Evolutionary conservation across 1,139 yeast genomes (phyloP), one percentile per base, ranked within the genome.

Genomic region (Kodamaea sp.): DNA sequence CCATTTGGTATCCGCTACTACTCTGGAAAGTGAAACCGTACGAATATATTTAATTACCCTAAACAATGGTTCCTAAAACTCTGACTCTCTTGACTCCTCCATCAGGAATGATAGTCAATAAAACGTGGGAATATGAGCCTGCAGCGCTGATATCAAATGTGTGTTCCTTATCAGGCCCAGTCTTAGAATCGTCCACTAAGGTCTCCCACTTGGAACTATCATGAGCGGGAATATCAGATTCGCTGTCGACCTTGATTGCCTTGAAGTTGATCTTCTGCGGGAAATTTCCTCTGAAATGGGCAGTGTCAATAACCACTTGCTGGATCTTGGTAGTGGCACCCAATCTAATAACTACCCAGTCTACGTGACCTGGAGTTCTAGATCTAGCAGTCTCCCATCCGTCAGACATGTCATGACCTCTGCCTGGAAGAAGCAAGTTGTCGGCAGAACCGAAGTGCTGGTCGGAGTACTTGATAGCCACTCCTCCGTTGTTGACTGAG

Each of bases 301-400:
- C 96, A 13, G 97, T 92, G 59, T 92, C 97, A 22, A 90, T 76
- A 3, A 84, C 73, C 28, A 89, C 64, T 41, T 77, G 70, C 22
- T 72, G 63, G 39, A 87, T 67, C 7, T 70, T 69, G 6, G 84
- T 65, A 16, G 68, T 63, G 19, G 83, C 77, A 14, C 96, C 97
- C 37, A 90, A 73, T 50, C 82, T 77, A 38, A 90, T 74, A 33
- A 86, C 73, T 3, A 79, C 96, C 96, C 97, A 90, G 66, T 90
- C 97, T 24, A 76, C 79, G 58, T 90, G 97, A 26, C 87, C 90
- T 4, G 81, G 76, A 13, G 66, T 73, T 58, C 97, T 76, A 1
- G 96, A 87, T 56, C 97, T 78, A 48, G 78, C 78, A n/a, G 97
- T 90, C 60, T 90, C 97, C 97, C 97, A 90, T 11, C 98, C 98